Conservation (phyloP, 2,329 filamentous ascomycete species). For the Madurella mycetomatis region DNA sequence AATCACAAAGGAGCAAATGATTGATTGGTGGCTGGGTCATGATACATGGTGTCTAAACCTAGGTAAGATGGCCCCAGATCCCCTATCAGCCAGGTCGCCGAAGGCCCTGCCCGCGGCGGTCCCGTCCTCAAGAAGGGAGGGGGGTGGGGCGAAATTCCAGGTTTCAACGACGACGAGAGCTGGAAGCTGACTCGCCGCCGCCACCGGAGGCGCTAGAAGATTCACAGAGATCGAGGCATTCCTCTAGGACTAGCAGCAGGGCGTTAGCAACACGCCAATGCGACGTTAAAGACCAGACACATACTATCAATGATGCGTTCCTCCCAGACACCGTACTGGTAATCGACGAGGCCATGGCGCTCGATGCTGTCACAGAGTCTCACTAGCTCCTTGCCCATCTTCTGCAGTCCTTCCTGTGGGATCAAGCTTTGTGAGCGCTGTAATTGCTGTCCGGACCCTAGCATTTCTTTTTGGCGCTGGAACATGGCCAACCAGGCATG, state of each 20-base stretch:
- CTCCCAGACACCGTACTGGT: constrained; percentile 95
- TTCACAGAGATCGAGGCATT: constrained; percentile 45
- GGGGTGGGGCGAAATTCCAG: not conserved
- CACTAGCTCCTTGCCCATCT: constrained; percentile 77
- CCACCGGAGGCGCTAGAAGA: constrained; percentile 34
- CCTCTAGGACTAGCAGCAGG: constrained; percentile 28
- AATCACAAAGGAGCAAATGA: not conserved
- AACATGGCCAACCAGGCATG: constrained; percentile 81
- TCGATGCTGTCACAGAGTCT: constrained; percentile 82
- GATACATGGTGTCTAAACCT: not conserved
- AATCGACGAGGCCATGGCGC: constrained; percentile 90
- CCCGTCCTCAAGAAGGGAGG: too few species aligned
- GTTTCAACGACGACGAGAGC: constrained; percentile 17
- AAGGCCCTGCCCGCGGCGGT: too few species aligned
- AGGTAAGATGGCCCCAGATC: not conserved
- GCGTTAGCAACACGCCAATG: constrained; percentile 2
- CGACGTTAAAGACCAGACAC: constrained; percentile 33
- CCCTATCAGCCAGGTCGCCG: not conserved
- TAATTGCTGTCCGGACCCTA: constrained; percentile 54
- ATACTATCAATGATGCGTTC: constrained; percentile 81
- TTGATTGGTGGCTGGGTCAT: not conserved
- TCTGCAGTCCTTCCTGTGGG: constrained; percentile 63
- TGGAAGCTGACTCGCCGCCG: constrained; percentile 23
- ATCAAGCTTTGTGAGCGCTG: constrained; percentile 61
- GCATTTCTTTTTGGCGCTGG: constrained; percentile 77